Percentiles rank a stretch among this genome's conserved stretches.
Evolutionary conservation across 345 rosid genomes (phyloP).

Genomic region (Arabis alpina): DNA sequence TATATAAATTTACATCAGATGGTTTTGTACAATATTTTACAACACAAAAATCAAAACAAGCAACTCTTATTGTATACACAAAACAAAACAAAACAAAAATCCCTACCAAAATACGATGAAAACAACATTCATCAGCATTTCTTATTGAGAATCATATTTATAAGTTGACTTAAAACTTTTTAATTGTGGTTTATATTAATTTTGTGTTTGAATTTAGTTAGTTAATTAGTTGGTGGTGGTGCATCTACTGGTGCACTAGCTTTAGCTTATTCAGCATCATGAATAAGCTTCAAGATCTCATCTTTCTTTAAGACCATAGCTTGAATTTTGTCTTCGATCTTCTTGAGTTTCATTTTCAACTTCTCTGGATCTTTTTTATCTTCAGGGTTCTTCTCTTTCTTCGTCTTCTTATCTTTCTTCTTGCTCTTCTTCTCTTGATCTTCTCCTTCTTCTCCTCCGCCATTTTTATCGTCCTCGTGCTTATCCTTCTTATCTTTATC

Average conservation of each 20-base stretch:
- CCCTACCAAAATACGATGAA: conserved; percentile 7
- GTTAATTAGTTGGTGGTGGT: conserved; percentile 43
- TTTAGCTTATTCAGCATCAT: conserved; percentile 48
- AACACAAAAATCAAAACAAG: background rate
- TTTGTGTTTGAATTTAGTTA: conserved; percentile 11
- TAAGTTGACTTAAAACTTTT: background rate
- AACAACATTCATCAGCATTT: conserved; percentile 26
- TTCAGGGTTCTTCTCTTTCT: conserved; percentile 69
- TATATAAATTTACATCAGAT: background rate
- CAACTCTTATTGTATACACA: conserved; percentile 10
- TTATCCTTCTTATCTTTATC: conserved; percentile 46
- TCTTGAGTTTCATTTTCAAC: conserved; percentile 61
- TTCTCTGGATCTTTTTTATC: conserved; percentile 70
- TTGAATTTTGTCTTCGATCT: conserved; percentile 69
- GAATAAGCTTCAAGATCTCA: conserved; percentile 55
- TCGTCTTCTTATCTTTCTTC: conserved; percentile 51
- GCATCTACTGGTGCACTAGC: conserved; percentile 30
- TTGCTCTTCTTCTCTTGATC: conserved; percentile 47
- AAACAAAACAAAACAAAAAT: conserved; percentile 3
- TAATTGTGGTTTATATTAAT: background rate
- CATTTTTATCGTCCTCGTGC: conserved; percentile 39
- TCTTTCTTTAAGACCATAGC: conserved; percentile 58
- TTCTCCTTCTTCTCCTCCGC: conserved; percentile 51
- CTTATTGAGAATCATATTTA: conserved; percentile 8
- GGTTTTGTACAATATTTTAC: conserved; percentile 17